Evolutionary conservation across 495 filamentous ascomycete species (phyloP).

Genomic region (Penicillium flavigenum): DNA sequence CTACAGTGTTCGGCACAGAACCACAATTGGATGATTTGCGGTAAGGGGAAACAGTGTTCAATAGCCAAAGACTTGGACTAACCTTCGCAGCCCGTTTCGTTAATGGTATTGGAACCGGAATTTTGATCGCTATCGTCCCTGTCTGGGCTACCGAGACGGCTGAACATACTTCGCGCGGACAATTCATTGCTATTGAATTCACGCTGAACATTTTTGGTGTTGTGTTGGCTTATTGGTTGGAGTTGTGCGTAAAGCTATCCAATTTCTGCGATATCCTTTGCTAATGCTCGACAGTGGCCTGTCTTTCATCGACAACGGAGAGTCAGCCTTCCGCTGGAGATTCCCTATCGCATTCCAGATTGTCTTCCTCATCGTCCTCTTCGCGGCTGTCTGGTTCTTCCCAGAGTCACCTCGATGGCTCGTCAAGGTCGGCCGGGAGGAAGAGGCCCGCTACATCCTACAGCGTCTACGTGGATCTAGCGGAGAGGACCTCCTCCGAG

Average conservation of each 20-base stretch:
- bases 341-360: constrained; percentile 75
- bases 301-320: constrained; percentile 56
- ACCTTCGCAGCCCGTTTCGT: constrained; percentile 54
- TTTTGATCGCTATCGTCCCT: constrained; percentile 68
- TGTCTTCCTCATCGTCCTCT: constrained; percentile 55
- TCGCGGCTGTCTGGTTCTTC: constrained; percentile 57
- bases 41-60: constrained; percentile 33
- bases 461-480: constrained; percentile 59
- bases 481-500: constrained; percentile 51
- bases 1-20: constrained; percentile 65
- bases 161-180: constrained; percentile 65
- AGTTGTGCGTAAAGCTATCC: constrained; percentile 49
- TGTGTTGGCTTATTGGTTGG: constrained; percentile 71
- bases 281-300: constrained; percentile 44
- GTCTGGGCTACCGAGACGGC: constrained; percentile 71
- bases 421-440: constrained; percentile 58
- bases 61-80: background rate
- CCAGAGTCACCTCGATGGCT: constrained; percentile 68
- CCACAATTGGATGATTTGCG: constrained; percentile 69
- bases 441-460: constrained; percentile 63
- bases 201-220: constrained; percentile 74
- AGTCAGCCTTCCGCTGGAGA: constrained; percentile 60
- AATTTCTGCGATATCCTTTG: background rate
- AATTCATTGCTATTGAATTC: constrained; percentile 73
- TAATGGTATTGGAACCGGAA: constrained; percentile 72